Percentiles rank a stretch among this genome's conserved stretches.
phyloP scores from a whole-genome alignment of 1,139 yeast genomes.

The Scheffersomyces parashehatae region DNA sequence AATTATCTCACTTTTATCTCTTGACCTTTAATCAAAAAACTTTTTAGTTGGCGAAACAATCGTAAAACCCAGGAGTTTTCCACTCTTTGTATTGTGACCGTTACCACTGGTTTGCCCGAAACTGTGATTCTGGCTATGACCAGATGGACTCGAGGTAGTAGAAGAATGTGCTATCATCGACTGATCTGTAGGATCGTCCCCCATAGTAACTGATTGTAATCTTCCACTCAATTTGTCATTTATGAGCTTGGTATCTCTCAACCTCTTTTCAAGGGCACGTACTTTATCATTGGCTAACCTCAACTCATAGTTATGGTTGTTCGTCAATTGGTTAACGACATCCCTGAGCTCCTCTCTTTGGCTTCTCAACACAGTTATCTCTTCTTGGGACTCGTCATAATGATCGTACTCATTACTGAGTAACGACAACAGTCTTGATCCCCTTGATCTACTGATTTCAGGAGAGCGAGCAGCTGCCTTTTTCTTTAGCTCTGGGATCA shows the following conservation, averaged over 20 bases:
- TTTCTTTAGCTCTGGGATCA: conserved; percentile 46
- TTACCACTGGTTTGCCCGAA: neutral
- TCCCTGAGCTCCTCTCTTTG: conserved; percentile 65
- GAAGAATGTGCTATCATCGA: too few relatives aligned
- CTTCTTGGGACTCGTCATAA: conserved; percentile 27
- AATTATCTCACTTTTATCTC: too few relatives aligned
- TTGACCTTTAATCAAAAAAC: conserved; percentile 23
- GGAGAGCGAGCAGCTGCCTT: conserved; percentile 7
- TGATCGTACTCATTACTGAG: conserved; percentile 13
- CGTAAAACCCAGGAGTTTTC: conserved; percentile 43
- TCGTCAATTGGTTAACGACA: conserved; percentile 42
- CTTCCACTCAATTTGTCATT: conserved; percentile 38
- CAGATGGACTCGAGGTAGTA: too few relatives aligned
- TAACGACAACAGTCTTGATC: conserved; percentile 20
- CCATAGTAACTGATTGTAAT: conserved; percentile 6
- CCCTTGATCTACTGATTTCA: conserved; percentile 2
- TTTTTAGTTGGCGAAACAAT: conserved; percentile 42
- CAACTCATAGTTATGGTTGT: conserved; percentile 37
- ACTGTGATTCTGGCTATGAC: too few relatives aligned
- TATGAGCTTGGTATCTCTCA: conserved; percentile 33
- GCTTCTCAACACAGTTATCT: conserved; percentile 38
- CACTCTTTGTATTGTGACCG: conserved; percentile 24
- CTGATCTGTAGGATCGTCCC: too few relatives aligned
- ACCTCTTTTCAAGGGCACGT: conserved; percentile 37
- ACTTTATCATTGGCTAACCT: conserved; percentile 46